Evolutionary conservation across 2,329 filamentous ascomycete species (phyloP), one percentile per base, ranked within the genome.

Genomic region (Plectosphaerella cucumerina): DNA sequence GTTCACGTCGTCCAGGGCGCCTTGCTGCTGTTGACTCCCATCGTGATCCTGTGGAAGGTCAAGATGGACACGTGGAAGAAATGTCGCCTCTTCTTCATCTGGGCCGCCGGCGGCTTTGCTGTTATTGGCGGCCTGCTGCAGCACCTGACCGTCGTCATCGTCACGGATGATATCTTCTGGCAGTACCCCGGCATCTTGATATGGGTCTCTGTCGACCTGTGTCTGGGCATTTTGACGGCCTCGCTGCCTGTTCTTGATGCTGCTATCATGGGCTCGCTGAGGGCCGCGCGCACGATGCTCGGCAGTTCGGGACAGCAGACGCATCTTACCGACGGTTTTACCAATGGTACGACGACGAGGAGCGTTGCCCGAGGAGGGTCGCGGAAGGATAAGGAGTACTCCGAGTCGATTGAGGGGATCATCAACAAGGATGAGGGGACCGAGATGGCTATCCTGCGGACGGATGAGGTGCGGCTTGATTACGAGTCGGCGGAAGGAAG

Each of bases 1-100:
- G 58, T 66, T n/a, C 64, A 68, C 48, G 60, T 65, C 10, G 56
- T 62, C n/a, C 60, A 66, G 55, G 64, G 65, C 50, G 58, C 64
- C 33, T 54, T 57, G 2, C 53, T 68, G 1, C 56, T 68, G 6
- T 48, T 55, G 12, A 61, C 62, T 1, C 65, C 65, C 1, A 48
- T 68, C 9, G 59, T 66, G 10, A 61, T 68, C 1, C 53, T 68
- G 9, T 66, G 62, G 61, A 61, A 60, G 14, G 57, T 68, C 14
- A 55, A 59, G 11, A 65, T 68, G 56, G 56, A 57, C 1, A 50
- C 35, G 34, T 20, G 37, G 8, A 63, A 59, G 6, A 68, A 65
- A 39, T 31, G 57, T 6, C 55, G 62, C 3, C 56, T 67, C 5
- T 62, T 58, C 48, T 34, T 62, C 39, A 56, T 68, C 43, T 68